Base-by-base conservation (phyloP, 148 eudicot species). In the Diospyros lotus region DNA sequence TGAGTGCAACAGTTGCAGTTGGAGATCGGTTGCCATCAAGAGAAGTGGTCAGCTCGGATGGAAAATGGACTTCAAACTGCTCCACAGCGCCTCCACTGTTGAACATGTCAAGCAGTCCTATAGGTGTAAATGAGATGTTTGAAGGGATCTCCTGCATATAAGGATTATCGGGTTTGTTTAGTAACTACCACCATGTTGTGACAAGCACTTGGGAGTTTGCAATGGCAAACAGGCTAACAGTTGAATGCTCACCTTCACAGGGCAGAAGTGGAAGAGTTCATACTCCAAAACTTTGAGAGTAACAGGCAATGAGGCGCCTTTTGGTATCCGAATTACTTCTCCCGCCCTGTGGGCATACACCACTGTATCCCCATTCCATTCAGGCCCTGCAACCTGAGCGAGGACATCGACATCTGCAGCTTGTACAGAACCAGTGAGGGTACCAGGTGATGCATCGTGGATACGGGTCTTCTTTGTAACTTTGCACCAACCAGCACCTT, bases 401-500 rank as follows among this genome's bases (percentile, higher is more conserved):
- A 94, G 82, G 71, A 43, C 73, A 55, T 92, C 96, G 15, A 92
- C 92, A 69, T 94, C 97, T 52, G 76, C 59, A 62, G 94, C 88
- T 72, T 77, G 84, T 46, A 94, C 92, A 58, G 85, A 88, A 69
- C 81, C 72, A 45, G 89, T 80, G 18, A 94, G 91, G 53, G 93
- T 87, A 59, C 91, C 96, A 0, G 97, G 97, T 62, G 97, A 82
- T 42, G 86, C 73, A 66, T 92, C 88, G 48, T 94, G 98, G 76
- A 94, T 94, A 73, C 87, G 92, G 17, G 95, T 94, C 84, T 86
- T 87, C 78, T 94, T 94, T 9, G 62, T 72, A 12, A 89, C 77
- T 83, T 85, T 92, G 82, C 97, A 90, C 98, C 98, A 94, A 51
- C 97, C 98, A 3, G 97, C 98, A 75, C 98, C 97, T 73, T 94